Base-by-base conservation (phyloP, 2,329 filamentous ascomycete genomes). In the Dendrostoma leiphaemia region DNA sequence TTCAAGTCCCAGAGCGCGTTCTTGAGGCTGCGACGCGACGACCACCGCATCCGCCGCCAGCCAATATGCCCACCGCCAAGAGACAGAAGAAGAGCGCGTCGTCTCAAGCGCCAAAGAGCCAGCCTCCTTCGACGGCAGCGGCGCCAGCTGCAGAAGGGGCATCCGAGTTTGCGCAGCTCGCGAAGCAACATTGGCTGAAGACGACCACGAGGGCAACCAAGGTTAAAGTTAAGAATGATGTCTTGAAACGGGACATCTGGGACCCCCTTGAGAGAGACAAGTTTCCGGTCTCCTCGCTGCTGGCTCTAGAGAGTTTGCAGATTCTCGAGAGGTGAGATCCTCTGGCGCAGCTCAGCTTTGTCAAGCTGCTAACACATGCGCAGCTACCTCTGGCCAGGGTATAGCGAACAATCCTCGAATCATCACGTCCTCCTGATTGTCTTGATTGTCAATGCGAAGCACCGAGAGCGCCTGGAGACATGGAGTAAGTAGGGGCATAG, bases 361-460 rank as follows among this genome's bases (percentile, higher is more conserved):
- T 32, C 9, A 17, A 13, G 34, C 44, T 50, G 52, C 67, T 71
- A 54, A 72, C 59, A 29, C 8, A 48, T 38, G 41, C 54, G 57
- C 57, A 90, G 90, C 66, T 97, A 96, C 67, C 80, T 99, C 26
- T 99, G 94, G 94, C 94, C 94, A 43, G 90, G 89, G 48, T 99
- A 95, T 69, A 85, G 82, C 12, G 90, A 96, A 60, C 86, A 94
- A 64, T 85, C 91, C 4, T 96, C 93, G 29, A 95, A 99, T 69
- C 87, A 91, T 65, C 93, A 99, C 69, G 88, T 97, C 51, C 77
- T 97, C 31, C 78, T 99, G 59, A 85, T 97, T 65, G 89, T 89
- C 15, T 72, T 97, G 59, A 86, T 99, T 64, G 82, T 89, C 59
- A 96, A 93, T 69, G 86, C 92, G 56, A 97, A 97, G 76, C 84